Percentiles rank a stretch among this genome's conserved stretches.
These are phyloP conservation scores for Filobasidium uniguttulatum DNA, from an alignment of 1,284 basidiomycete genomes.

Conservation along the genomic window DNA sequence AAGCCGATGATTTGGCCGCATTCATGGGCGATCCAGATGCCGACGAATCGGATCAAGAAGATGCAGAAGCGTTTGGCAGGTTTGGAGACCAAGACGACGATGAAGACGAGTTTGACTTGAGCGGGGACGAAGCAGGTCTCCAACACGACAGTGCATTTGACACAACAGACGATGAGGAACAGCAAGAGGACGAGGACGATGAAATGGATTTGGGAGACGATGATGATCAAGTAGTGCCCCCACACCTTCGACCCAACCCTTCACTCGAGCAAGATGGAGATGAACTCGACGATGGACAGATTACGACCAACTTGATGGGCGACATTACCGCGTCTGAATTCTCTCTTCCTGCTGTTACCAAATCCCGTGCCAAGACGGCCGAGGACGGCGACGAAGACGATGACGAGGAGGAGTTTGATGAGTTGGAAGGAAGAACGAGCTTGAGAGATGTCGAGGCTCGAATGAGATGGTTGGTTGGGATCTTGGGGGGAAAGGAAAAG, in stretches of 20 bases:
- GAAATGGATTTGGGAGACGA: conserved; percentile 20
- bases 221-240: conserved; percentile 19
- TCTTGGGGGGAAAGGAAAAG: conserved; percentile 56
- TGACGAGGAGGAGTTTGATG: conserved; percentile 65
- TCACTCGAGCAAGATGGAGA: conserved; percentile 20
- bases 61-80: conserved; percentile 12
- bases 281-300: conserved; percentile 36
- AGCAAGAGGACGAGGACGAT: conserved; percentile 42
- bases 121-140: conserved; percentile 39
- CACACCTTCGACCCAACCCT: conserved; percentile 21
- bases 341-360: conserved; percentile 42
- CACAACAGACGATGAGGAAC: conserved; percentile 41
- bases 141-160: conserved; percentile 41
- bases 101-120: conserved; percentile 41
- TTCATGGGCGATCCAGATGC: conserved; percentile 14
- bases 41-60: conserved; percentile 3
- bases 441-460: conserved; percentile 72
- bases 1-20: conserved; percentile 18
- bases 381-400: conserved; percentile 62
- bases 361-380: conserved; percentile 20
- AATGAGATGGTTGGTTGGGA: conserved; percentile 73
- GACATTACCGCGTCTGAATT: conserved; percentile 38
- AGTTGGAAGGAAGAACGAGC: conserved; percentile 52
- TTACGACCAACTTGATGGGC: conserved; percentile 36
- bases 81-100: conserved; percentile 17